phyloP scores from a whole-genome alignment of 1,284 basidiomycete genomes.

The Malassezia furfur region DNA sequence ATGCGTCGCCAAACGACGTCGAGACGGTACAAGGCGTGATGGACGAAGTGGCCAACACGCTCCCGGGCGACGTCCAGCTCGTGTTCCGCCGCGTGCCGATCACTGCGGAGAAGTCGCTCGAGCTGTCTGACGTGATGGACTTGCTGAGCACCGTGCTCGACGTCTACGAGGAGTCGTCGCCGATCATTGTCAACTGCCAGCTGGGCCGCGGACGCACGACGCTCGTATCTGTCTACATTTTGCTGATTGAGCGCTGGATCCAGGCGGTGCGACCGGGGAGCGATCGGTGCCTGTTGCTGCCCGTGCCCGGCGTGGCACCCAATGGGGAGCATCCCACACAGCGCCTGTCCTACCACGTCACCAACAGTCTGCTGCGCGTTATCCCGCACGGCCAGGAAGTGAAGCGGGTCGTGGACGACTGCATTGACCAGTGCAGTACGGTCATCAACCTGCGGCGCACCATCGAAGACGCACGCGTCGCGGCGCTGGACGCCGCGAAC shows the following conservation, averaged over 20 bases:
- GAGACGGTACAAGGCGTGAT: conserved; percentile 83
- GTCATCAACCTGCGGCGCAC: conserved; percentile 74
- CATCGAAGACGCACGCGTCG: conserved; percentile 69
- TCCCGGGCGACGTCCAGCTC: conserved; percentile 55
- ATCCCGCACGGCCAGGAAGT: conserved; percentile 78
- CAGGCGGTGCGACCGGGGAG: neutral
- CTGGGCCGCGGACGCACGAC: conserved; percentile 89
- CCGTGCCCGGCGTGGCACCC: neutral
- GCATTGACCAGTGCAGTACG: conserved; percentile 70
- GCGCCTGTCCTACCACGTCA: conserved; percentile 55
- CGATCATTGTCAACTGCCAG: conserved; percentile 92
- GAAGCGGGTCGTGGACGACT: conserved; percentile 78
- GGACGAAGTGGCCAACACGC: conserved; percentile 47
- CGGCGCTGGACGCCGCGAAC: conserved; percentile 69
- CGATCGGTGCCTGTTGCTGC: conserved; percentile 2
- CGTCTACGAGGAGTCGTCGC: conserved; percentile 60
- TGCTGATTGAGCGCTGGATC: conserved; percentile 52
- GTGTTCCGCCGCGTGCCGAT: conserved; percentile 79
- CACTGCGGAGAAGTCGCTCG: conserved; percentile 58
- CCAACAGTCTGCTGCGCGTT: conserved; percentile 70
- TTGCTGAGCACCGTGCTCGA: conserved; percentile 73
- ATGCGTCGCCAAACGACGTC: conserved; percentile 67
- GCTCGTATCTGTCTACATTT: conserved; percentile 72
- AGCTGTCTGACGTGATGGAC: conserved; percentile 47
- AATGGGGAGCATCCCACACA: neutral